phyloP scores from a whole-genome alignment of 192 early-diverging fungal genomes.

The Polychytrium aggregatum region DNA sequence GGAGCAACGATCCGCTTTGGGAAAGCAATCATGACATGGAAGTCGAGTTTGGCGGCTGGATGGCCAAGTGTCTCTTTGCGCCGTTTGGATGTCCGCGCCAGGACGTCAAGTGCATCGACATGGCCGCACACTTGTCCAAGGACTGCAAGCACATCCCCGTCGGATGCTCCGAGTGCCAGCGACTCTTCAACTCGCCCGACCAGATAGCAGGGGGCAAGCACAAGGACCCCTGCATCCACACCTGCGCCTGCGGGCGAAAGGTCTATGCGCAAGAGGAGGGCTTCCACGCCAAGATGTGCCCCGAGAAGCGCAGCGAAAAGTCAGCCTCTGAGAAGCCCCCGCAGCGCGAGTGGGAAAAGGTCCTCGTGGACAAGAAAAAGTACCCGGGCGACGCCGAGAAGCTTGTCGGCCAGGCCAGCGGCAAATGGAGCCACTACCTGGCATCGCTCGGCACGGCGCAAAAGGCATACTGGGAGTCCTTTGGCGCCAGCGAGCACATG shows the following conservation, averaged over 20 bases:
- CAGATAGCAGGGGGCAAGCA: conserved; percentile 9
- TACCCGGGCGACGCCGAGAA: not conserved
- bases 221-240: conserved; percentile 9
- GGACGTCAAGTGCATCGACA: not conserved
- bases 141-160: not conserved
- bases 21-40: conserved; percentile 6
- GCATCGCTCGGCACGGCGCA: conserved; percentile 3
- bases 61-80: conserved; percentile 12
- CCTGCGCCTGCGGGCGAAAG: conserved; percentile 16
- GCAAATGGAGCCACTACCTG: conserved; percentile 3
- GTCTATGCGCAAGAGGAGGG: conserved; percentile 1
- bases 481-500: conserved; percentile 1
- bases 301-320: not conserved
- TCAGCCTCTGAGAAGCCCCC: not conserved
- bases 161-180: conserved; percentile 11
- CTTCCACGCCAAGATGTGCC: conserved; percentile 10
- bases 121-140: conserved; percentile 2
- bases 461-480: conserved; percentile 2
- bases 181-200: not conserved
- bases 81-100: conserved; percentile 3
- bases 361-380: conserved; percentile 14
- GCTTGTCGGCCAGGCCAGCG: conserved; percentile 8
- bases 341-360: conserved; percentile 26
- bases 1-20: conserved; percentile 4
- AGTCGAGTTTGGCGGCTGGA: not conserved